Evolutionary conservation across 1,284 basidiomycete species (phyloP), one percentile per base, ranked within the genome.

Genomic region (Cryptococcus wingfieldii): DNA sequence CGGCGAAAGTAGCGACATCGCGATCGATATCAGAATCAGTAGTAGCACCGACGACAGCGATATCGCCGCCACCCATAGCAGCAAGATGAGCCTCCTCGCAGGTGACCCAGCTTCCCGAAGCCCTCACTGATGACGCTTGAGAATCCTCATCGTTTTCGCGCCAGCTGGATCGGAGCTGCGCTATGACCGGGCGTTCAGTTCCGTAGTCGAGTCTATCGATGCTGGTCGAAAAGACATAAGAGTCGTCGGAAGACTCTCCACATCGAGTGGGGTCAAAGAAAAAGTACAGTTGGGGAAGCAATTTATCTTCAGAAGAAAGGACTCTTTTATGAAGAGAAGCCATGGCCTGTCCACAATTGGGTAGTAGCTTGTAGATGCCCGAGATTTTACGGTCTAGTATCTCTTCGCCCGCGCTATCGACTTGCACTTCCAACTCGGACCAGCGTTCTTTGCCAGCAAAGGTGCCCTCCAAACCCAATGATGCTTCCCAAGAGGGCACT

Each of bases 301-400:
- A 69, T 0, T 54, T 64, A 19, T 85, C 83, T 12, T 78, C 78
- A 0, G 72, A 61, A 4, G 76, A 74, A 19, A 74, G 50, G 37
- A 79, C 71, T 59, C 83, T 86, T 73, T 83, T 85, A 75, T 96
- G 91, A 39, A 97, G 79, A n/a, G 89, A 88, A 27, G 83, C 82
- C 69, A 89, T 90, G 1, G 94, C 90, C 0, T 90, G 92, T 2
- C 93, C 93, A 60, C 93, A 97, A 70, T 86, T 86, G 59, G 89
- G 86, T 50, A 93, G 79, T 39, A 95, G 83, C 10, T 80, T 78
- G 70, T 96, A 97, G 0, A 77, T 79, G 4, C 94, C 93, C 4
- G 86, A 84, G 49, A 96, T 84, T 66, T 89, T 83, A 43, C 87
- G 84, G 72, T 96, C 92, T 31, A 96, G 82, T 37, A 80, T 77